These are phyloP conservation scores for Kockiozyma suomiensis DNA, from an alignment of 805 yeast genomes.

Conservation along the genomic window DNA sequence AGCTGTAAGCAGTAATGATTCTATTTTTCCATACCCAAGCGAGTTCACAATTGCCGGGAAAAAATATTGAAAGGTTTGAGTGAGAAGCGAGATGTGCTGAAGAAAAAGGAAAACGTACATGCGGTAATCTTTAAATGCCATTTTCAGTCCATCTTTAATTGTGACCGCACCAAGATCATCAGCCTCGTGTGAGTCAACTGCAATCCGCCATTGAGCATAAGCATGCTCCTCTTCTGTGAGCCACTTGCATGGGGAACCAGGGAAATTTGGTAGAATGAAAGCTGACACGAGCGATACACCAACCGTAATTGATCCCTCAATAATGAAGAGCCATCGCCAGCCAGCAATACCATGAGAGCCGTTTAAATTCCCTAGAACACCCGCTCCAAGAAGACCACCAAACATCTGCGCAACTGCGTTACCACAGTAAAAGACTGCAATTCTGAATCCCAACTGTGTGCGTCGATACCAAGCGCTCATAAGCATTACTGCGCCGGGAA, in stretches of 20 bases:
- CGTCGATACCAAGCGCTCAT: constrained; percentile 46
- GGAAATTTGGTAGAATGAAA: constrained; percentile 52
- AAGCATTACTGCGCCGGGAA: constrained; percentile 45
- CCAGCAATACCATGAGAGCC: constrained; percentile 46
- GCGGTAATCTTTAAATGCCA: constrained; percentile 29
- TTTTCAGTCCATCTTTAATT: constrained; percentile 20
- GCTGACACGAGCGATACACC: constrained; percentile 41
- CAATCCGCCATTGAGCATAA: constrained; percentile 34
- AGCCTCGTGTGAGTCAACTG: constrained; percentile 27
- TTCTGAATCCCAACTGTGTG: constrained; percentile 48
- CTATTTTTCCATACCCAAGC: constrained; percentile 52
- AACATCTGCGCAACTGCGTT: constrained; percentile 56
- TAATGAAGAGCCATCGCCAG: constrained; percentile 57
- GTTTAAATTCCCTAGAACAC: constrained; percentile 49
- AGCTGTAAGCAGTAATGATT: constrained; percentile 58
- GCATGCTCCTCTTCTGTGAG: constrained; percentile 33
- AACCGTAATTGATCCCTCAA: constrained; percentile 50
- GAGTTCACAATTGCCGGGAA: constrained; percentile 62
- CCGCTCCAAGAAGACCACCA: constrained; percentile 54
- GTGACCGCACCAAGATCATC: constrained; percentile 24
- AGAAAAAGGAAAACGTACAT: constrained; percentile 26
- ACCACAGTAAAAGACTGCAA: constrained; percentile 47
- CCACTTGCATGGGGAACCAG: constrained; percentile 36
- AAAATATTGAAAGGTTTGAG: constrained; percentile 50
- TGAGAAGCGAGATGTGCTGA: constrained; percentile 28